Conservation (phyloP, 2,329 filamentous ascomycete species). For the Emmonsiellopsis sp. region DNA sequence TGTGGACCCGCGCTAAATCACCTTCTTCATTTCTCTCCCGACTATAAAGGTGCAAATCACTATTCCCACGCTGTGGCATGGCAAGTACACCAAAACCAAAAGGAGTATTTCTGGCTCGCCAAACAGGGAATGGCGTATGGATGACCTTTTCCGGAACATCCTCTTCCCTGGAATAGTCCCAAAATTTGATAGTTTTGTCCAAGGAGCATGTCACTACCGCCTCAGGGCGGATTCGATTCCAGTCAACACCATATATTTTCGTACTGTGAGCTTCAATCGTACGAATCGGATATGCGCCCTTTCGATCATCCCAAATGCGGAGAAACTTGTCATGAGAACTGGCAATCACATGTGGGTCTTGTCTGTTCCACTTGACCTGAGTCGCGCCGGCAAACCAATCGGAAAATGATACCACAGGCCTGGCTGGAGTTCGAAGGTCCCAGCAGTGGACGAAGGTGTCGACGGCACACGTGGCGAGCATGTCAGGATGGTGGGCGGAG, state of each 20-base stretch:
- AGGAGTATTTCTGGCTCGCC: slow-evolving; percentile 83
- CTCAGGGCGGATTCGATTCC: slow-evolving; percentile 69
- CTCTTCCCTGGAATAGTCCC: slow-evolving; percentile 63
- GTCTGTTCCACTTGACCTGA: slow-evolving; percentile 89
- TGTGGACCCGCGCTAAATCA: slow-evolving; percentile 37
- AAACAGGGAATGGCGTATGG: slow-evolving; percentile 74
- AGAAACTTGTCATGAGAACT: slow-evolving; percentile 84
- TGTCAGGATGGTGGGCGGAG: slow-evolving; percentile 81
- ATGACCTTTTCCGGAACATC: slow-evolving; percentile 68
- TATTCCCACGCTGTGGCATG: slow-evolving; percentile 86
- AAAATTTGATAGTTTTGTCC: slow-evolving; percentile 87
- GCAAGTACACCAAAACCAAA: slow-evolving; percentile 79
- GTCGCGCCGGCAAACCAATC: slow-evolving; percentile 92
- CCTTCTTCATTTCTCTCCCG: slow-evolving; percentile 32
- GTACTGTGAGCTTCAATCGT: slow-evolving; percentile 83
- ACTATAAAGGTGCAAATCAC: slow-evolving; percentile 77
- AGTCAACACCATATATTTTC: slow-evolving; percentile 92
- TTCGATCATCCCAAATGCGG: slow-evolving; percentile 83
- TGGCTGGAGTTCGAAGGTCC: slow-evolving; percentile 68
- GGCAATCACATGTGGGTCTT: slow-evolving; percentile 76
- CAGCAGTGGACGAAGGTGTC: slow-evolving; percentile 91
- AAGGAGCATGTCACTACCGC: slow-evolving; percentile 80
- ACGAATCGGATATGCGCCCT: slow-evolving; percentile 65
- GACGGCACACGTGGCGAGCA: slow-evolving; percentile 81
- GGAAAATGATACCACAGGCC: slow-evolving; percentile 71